A percentile compares a stretch with the other conserved stretches of the same genome.
These are phyloP conservation scores for Macrolepiota albuminosa DNA, from an alignment of 768 basidiomycete species.

Conservation along the genomic window DNA sequence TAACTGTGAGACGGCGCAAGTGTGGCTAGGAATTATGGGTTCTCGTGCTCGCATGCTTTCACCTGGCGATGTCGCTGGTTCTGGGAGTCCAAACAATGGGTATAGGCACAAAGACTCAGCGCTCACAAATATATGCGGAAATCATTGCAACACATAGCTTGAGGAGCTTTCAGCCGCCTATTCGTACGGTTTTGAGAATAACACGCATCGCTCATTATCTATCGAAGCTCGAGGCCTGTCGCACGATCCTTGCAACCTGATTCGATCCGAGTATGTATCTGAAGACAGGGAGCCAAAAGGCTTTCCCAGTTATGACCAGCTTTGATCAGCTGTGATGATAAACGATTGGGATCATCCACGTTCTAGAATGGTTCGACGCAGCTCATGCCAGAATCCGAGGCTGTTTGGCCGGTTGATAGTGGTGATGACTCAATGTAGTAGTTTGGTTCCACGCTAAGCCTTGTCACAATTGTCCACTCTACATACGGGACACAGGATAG, in stretches of 20 bases:
- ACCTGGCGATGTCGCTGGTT: background rate
- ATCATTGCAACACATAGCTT: background rate
- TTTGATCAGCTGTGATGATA: background rate
- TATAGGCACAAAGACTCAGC: too few species aligned
- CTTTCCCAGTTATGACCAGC: background rate
- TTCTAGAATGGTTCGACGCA: background rate
- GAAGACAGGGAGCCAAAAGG: background rate
- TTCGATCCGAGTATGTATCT: background rate
- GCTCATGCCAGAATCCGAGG: background rate
- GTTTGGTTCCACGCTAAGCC: background rate
- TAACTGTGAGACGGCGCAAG: background rate
- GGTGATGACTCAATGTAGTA: too few species aligned
- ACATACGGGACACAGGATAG: too few species aligned
- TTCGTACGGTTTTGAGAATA: background rate
- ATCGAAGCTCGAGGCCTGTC: background rate
- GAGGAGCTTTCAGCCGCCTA: background rate
- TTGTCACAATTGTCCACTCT: too few species aligned
- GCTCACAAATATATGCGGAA: background rate
- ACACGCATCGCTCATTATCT: constrained; percentile 1
- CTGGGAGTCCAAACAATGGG: background rate
- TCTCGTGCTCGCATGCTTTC: background rate
- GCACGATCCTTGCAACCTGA: background rate
- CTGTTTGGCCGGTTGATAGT: background rate
- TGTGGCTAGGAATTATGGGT: background rate
- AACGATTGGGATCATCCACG: background rate